phyloP scores from a whole-genome alignment of 129 eudicot species.

The Ambrosia trifida region DNA sequence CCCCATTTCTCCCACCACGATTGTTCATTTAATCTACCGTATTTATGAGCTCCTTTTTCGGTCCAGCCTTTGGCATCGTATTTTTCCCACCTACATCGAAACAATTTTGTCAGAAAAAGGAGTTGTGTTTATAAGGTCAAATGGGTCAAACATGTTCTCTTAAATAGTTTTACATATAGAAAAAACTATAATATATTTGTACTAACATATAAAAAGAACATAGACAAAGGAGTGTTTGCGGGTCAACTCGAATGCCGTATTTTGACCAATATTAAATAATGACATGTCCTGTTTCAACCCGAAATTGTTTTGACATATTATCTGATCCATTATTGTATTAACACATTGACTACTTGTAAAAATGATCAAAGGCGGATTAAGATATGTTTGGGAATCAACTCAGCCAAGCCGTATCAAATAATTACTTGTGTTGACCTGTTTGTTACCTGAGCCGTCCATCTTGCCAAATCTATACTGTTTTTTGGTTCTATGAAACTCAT shows the following conservation, averaged over 20 bases:
- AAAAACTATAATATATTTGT: not conserved
- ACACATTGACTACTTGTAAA: too few species aligned
- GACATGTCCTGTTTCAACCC: not conserved
- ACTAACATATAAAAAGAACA: not conserved
- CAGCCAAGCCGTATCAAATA: not conserved
- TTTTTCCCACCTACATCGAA: conserved; percentile 79
- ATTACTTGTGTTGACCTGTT: not conserved
- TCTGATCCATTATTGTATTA: not conserved
- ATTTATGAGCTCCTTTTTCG: conserved; percentile 95
- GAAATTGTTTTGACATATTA: not conserved
- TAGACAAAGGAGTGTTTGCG: not conserved
- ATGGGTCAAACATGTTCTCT: not conserved
- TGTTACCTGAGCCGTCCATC: not conserved
- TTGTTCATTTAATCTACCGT: conserved; percentile 88
- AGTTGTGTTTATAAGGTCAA: not conserved
- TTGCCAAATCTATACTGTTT: not conserved
- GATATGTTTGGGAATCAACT: not conserved
- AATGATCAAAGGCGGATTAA: not conserved
- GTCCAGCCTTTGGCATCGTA: conserved; percentile 98
- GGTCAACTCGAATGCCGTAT: not conserved
- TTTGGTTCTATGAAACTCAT: conserved; percentile 8
- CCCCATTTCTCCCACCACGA: conserved; percentile 99
- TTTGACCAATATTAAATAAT: not conserved
- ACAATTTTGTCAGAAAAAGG: not conserved
- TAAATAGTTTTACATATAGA: not conserved